Conservation (phyloP, 2,329 filamentous ascomycete genomes). For the Penicillium sp. region DNA sequence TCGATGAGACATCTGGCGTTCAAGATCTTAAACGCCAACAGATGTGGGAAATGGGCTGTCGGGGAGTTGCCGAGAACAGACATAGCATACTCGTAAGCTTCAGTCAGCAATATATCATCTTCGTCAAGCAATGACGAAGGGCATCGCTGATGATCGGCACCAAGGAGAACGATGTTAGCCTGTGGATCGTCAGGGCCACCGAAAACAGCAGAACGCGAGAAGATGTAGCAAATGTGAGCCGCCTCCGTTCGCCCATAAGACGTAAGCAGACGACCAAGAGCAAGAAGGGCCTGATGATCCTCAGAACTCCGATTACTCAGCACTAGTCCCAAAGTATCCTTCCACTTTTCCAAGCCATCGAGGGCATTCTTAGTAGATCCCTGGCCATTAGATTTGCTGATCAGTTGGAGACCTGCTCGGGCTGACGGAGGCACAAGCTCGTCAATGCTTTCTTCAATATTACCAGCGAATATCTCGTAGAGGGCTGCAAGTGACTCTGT, state of each 20-base stretch:
- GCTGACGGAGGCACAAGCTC: constrained; percentile 92
- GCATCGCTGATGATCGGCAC: constrained; percentile 74
- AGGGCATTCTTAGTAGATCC: constrained; percentile 68
- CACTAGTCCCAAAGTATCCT: constrained; percentile 81
- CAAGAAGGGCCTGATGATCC: constrained; percentile 73
- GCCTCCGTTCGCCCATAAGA: constrained; percentile 88
- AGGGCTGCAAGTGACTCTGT: constrained; percentile 86
- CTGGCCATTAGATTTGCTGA: constrained; percentile 67
- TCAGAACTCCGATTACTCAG: constrained; percentile 82
- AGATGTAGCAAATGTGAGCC: constrained; percentile 90
- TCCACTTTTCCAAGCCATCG: constrained; percentile 89
- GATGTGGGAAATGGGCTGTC: constrained; percentile 67
- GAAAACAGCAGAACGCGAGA: constrained; percentile 72
- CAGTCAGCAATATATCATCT: constrained; percentile 88
- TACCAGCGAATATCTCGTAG: constrained; percentile 92
- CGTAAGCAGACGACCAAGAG: constrained; percentile 77
- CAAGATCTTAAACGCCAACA: constrained; percentile 87
- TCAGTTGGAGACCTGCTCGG: constrained; percentile 84
- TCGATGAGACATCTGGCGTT: constrained; percentile 84
- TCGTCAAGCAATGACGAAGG: constrained; percentile 72
- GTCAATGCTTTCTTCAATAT: constrained; percentile 90
- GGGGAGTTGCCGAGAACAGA: constrained; percentile 64
- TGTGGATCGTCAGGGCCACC: constrained; percentile 79
- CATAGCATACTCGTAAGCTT: constrained; percentile 88
- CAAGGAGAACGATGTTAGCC: constrained; percentile 77